phyloP scores from a whole-genome alignment of 495 filamentous ascomycete species.

The Aspergillus mulundensis region DNA sequence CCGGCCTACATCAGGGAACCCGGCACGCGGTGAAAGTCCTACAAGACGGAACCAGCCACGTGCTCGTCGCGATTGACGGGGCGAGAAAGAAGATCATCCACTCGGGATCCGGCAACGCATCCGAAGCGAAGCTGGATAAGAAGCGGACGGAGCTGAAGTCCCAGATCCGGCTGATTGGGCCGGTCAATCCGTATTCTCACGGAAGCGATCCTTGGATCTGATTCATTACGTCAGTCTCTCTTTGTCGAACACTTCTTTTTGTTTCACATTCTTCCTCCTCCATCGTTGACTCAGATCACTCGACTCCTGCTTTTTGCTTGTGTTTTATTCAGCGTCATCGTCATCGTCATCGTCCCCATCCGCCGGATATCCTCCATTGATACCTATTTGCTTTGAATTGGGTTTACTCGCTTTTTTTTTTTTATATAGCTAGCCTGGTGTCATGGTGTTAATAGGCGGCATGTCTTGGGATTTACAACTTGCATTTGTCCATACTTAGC shows the following conservation, averaged over 20 bases:
- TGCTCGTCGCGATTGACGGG: slow-evolving; percentile 27
- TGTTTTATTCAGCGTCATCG: not conserved
- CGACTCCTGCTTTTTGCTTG: not conserved
- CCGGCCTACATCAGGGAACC: slow-evolving; percentile 23
- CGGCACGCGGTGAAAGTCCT: slow-evolving; percentile 29
- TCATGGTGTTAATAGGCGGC: not conserved
- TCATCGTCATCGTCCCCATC: not conserved
- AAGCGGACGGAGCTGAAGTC: slow-evolving; percentile 39
- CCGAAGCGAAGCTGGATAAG: slow-evolving; percentile 27
- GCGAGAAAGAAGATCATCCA: slow-evolving; percentile 34
- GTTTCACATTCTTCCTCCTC: not conserved
- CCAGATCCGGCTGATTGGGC: slow-evolving; percentile 42
- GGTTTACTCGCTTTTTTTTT: no score
- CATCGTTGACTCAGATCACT: not conserved
- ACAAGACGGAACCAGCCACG: slow-evolving; percentile 27
- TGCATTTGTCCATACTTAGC: not conserved
- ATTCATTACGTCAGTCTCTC: not conserved
- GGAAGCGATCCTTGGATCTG: slow-evolving; percentile 35
- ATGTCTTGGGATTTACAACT: not conserved
- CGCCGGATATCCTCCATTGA: not conserved
- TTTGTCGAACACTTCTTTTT: not conserved
- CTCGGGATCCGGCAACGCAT: not conserved
- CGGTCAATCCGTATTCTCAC: slow-evolving; percentile 35
- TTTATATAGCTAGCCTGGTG: not conserved
- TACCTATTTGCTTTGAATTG: not conserved